Conservation (phyloP, 768 basidiomycete species). For the Naganishia vaughanmartiniae region DNA sequence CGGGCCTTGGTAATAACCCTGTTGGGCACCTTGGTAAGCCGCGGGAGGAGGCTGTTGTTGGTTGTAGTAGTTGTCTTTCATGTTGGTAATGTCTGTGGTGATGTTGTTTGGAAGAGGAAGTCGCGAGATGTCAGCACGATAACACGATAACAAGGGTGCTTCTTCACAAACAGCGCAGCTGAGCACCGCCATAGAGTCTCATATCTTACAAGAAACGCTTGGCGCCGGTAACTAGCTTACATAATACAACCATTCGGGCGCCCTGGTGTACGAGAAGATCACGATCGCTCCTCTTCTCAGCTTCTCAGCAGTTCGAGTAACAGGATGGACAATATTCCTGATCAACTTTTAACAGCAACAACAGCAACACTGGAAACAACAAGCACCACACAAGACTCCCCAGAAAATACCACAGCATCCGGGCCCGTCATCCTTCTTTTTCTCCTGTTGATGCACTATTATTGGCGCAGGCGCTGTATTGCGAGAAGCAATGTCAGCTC, state of each 20-base stretch:
- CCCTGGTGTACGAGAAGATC: not conserved
- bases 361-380: slow-evolving; percentile 20
- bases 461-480: not conserved
- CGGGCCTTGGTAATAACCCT: slow-evolving; percentile 14
- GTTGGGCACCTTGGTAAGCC: slow-evolving; percentile 15
- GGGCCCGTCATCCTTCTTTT: not conserved
- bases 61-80: not conserved
- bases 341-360: not conserved
- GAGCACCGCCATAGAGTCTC: too few species aligned
- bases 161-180: too few species aligned
- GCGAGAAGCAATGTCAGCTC: not conserved
- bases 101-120: not conserved
- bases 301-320: not conserved
- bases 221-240: not conserved
- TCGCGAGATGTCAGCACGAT: not conserved
- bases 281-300: not conserved
- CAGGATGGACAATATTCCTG: not conserved
- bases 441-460: not conserved
- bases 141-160: too few species aligned
- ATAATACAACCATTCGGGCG: not conserved
- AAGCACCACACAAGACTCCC: slow-evolving; percentile 3
- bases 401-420: slow-evolving; percentile 10
- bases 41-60: not conserved
- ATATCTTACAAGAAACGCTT: not conserved
- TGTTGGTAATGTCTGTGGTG: not conserved